These are phyloP conservation scores for Ogataea sp. DNA, from an alignment of 805 yeast genomes.

Conservation along the genomic window DNA sequence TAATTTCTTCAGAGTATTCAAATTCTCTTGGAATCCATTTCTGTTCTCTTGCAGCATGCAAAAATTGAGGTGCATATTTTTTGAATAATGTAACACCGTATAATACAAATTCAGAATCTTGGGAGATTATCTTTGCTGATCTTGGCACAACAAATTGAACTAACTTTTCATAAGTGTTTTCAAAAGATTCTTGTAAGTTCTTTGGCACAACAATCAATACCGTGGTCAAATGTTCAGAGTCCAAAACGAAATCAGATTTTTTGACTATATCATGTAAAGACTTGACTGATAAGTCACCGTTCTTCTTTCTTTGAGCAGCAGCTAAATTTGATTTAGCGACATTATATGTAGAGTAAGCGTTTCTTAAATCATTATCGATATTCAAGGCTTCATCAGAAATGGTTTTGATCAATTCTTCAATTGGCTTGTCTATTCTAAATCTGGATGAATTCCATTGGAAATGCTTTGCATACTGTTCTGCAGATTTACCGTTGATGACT, in stretches of 20 bases:
- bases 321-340: conserved; percentile 75
- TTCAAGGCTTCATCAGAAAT: conserved; percentile 73
- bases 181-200: conserved; percentile 48
- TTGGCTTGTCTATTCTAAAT: conserved; percentile 77
- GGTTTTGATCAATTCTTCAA: conserved; percentile 61
- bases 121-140: conserved; percentile 60
- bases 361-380: conserved; percentile 77
- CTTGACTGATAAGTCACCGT: conserved; percentile 88
- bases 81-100: conserved; percentile 81
- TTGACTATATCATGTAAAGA: conserved; percentile 85
- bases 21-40: conserved; percentile 93
- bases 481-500: conserved; percentile 36
- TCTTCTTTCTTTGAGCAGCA: conserved; percentile 87
- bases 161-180: conserved; percentile 66
- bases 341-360: conserved; percentile 66
- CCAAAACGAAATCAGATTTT: conserved; percentile 73
- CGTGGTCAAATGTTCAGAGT: conserved; percentile 81
- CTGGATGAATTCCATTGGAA: conserved; percentile 88
- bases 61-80: conserved; percentile 65
- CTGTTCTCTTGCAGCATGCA: conserved; percentile 65
- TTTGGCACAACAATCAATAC: conserved; percentile 87
- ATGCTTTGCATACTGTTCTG: conserved; percentile 57
- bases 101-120: conserved; percentile 67
- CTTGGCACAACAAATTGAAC: conserved; percentile 86
- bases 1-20: conserved; percentile 69